phyloP scores from a whole-genome alignment of 495 filamentous ascomycete species.

The Staphylotrichum longicolle region DNA sequence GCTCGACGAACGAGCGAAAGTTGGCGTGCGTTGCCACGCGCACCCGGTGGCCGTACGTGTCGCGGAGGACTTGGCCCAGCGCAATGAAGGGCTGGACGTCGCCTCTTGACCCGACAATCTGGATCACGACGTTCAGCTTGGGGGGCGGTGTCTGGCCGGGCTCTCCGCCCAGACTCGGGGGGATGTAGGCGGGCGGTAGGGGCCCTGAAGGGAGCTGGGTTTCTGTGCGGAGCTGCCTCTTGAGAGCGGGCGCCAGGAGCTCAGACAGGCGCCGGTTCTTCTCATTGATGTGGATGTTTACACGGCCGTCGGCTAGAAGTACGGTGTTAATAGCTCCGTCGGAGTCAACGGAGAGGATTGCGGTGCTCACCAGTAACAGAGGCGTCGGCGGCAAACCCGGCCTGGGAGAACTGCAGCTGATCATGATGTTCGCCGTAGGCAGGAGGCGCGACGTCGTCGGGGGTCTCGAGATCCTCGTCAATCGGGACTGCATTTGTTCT shows the following conservation, averaged over 20 bases:
- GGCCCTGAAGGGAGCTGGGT: slow-evolving; percentile 36
- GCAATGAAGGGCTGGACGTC: slow-evolving; percentile 77
- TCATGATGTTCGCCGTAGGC: slow-evolving; percentile 47
- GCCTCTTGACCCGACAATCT: slow-evolving; percentile 73
- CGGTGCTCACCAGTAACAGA: slow-evolving; percentile 40
- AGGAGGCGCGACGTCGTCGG: slow-evolving; percentile 39
- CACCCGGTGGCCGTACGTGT: slow-evolving; percentile 66
- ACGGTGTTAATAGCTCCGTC: background rate
- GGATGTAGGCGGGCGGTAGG: slow-evolving; percentile 59
- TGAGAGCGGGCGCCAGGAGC: slow-evolving; percentile 63
- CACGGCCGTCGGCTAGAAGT: slow-evolving; percentile 59
- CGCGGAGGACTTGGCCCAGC: slow-evolving; percentile 65
- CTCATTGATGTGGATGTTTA: slow-evolving; percentile 73
- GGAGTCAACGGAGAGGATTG: background rate
- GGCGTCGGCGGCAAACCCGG: slow-evolving; percentile 49
- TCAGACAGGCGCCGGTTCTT: slow-evolving; percentile 61
- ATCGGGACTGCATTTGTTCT: slow-evolving; percentile 28
- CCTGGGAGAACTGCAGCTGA: slow-evolving; percentile 48
- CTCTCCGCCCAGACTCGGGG: slow-evolving; percentile 57
- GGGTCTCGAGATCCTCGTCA: slow-evolving; percentile 29
- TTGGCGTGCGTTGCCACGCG: slow-evolving; percentile 66
- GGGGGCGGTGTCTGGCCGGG: slow-evolving; percentile 58
- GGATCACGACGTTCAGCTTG: slow-evolving; percentile 69
- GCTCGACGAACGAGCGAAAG: slow-evolving; percentile 65
- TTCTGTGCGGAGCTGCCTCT: slow-evolving; percentile 53